These are phyloP conservation scores for Chenopodium berlandieri DNA, from an alignment of 148 eudicot genomes.

Conservation along the genomic window DNA sequence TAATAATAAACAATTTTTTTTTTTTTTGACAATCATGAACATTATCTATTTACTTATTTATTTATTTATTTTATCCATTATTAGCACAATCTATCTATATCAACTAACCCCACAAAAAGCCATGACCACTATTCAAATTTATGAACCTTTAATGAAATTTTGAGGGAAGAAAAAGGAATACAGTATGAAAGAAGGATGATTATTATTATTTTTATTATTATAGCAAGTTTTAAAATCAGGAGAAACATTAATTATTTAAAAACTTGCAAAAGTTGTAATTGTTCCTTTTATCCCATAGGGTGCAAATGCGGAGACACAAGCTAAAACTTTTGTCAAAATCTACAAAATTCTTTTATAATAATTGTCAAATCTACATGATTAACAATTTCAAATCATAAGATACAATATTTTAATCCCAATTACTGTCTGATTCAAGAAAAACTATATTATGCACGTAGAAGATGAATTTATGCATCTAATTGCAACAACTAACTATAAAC, in stretches of 20 bases:
- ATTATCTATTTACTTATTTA: background rate
- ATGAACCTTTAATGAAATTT: background rate
- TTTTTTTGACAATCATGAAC: no score
- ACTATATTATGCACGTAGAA: no score
- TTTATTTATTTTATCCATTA: background rate
- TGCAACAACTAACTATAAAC: no score
- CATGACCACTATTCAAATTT: background rate
- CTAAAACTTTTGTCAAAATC: background rate
- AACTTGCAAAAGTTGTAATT: background rate
- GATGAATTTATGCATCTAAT: background rate
- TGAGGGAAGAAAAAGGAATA: background rate
- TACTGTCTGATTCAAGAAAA: background rate
- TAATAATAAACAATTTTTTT: no score
- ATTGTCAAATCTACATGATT: background rate
- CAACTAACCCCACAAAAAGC: conserved; percentile 4
- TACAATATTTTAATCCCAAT: background rate
- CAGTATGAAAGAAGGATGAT: background rate
- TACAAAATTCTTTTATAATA: no score
- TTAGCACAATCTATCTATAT: background rate
- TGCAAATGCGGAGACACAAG: background rate
- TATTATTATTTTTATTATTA: background rate
- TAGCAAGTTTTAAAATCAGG: background rate
- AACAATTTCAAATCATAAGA: background rate
- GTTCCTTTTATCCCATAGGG: background rate
- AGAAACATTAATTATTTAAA: conserved; percentile 6